phyloP scores from a whole-genome alignment of 805 yeast genomes.

The Torulaspora maleeae region DNA sequence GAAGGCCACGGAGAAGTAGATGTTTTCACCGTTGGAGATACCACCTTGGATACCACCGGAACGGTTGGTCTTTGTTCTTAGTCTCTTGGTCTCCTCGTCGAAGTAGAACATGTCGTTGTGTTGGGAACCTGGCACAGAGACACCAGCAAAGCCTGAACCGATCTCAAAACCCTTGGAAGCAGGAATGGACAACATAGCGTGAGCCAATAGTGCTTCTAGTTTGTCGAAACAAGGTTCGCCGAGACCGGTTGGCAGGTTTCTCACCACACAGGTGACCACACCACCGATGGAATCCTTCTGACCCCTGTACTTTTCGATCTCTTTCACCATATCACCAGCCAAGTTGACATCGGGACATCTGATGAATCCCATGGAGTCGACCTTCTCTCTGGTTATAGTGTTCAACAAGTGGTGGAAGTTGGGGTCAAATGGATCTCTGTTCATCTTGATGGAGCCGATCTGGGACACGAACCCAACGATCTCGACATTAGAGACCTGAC shows the following conservation, averaged over 20 bases:
- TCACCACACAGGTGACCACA: constrained; percentile 92
- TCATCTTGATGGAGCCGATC: constrained; percentile 76
- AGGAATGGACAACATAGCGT: constrained; percentile 96
- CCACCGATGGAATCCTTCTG: constrained; percentile 94
- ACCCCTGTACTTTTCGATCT: constrained; percentile 82
- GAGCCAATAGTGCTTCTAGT: constrained; percentile 91
- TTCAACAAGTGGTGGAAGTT: constrained; percentile 63
- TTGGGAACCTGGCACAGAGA: constrained; percentile 82
- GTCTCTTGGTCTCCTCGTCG: constrained; percentile 53
- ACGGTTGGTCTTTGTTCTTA: constrained; percentile 85
- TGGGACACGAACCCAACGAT: constrained; percentile 95
- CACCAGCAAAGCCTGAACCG: constrained; percentile 94
- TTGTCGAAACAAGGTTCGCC: constrained; percentile 98
- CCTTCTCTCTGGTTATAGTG: constrained; percentile 80
- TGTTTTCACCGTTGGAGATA: constrained; percentile 91
- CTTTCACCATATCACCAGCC: constrained; percentile 75
- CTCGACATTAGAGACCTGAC: constrained; percentile 74
- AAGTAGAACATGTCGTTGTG: constrained; percentile 85
- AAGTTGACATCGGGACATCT: constrained; percentile 82
- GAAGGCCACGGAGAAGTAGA: constrained; percentile 92
- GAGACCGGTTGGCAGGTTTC: constrained; percentile 91
- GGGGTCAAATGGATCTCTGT: constrained; percentile 62
- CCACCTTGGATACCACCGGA: constrained; percentile 99
- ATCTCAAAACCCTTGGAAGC: constrained; percentile 98
- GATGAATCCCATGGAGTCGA: constrained; percentile 83